phyloP scores from a whole-genome alignment of 305 asterid species.

The Caryopteris hybrid region DNA sequence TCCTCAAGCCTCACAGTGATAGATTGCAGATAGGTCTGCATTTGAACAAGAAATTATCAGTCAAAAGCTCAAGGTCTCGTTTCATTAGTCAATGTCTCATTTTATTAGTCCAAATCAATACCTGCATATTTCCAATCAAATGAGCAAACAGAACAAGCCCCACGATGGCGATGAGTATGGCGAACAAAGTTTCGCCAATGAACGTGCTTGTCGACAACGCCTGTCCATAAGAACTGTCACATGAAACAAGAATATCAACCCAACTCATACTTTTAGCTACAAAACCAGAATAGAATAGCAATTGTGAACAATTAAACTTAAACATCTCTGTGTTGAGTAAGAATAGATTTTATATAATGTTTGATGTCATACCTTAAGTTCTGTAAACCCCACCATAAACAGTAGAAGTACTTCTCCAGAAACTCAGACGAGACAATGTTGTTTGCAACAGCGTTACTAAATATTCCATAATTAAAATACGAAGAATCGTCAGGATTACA shows the following conservation, averaged over 20 bases:
- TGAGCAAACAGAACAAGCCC: conserved; percentile 86
- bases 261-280: too few species aligned
- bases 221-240: conserved; percentile 74
- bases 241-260: conserved; percentile 7
- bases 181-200: conserved; percentile 69
- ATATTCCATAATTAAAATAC: conserved; percentile 65
- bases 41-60: too few species aligned
- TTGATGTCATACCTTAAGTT: conserved; percentile 55
- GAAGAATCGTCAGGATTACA: conserved; percentile 52
- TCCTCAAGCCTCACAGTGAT: conserved; percentile 86
- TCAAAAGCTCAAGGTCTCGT: neutral
- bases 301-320: neutral
- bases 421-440: conserved; percentile 62
- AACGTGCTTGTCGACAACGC: conserved; percentile 63
- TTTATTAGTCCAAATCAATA: conserved; percentile 15
- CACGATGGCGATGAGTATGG: conserved; percentile 74
- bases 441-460: conserved; percentile 60
- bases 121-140: conserved; percentile 94
- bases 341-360: neutral
- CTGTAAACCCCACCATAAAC: conserved; percentile 94
- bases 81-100: too few species aligned
- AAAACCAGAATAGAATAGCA: too few species aligned
- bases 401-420: conserved; percentile 75
- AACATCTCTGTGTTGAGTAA: neutral
- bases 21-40: conserved; percentile 80